phyloP scores from a whole-genome alignment of 345 rosid genomes.

The Citrus reticulata region DNA sequence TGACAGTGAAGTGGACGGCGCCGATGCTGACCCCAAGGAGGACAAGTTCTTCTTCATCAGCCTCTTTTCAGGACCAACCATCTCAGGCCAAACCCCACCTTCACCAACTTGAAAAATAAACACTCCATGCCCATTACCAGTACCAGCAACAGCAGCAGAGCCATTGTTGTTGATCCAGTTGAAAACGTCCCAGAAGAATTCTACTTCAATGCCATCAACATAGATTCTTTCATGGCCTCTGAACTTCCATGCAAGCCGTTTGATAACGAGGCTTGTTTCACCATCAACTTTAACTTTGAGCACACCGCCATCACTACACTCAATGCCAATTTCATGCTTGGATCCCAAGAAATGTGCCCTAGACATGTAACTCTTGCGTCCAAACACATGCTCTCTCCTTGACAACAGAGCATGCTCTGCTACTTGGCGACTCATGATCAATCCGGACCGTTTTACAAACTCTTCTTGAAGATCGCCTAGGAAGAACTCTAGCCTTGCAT shows the following conservation, averaged over 20 bases:
- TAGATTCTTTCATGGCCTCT: slow-evolving; percentile 50
- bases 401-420: slow-evolving; percentile 33
- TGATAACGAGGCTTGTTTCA: slow-evolving; percentile 34
- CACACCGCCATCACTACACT: slow-evolving; percentile 39
- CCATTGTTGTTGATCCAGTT: slow-evolving; percentile 35
- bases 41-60: slow-evolving; percentile 48
- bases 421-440: slow-evolving; percentile 17
- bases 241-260: slow-evolving; percentile 51
- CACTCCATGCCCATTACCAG: slow-evolving; percentile 37
- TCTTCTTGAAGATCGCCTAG: slow-evolving; percentile 44
- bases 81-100: slow-evolving; percentile 60
- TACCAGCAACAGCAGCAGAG: not conserved
- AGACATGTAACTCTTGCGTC: slow-evolving; percentile 31
- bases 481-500: slow-evolving; percentile 38
- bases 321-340: slow-evolving; percentile 42
- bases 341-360: slow-evolving; percentile 46
- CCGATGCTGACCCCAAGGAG: slow-evolving; percentile 12
- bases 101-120: slow-evolving; percentile 66
- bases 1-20: slow-evolving; percentile 17
- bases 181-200: slow-evolving; percentile 57
- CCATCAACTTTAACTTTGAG: slow-evolving; percentile 50
- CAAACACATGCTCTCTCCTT: slow-evolving; percentile 52
- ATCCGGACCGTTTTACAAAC: slow-evolving; percentile 30
- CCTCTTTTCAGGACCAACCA: slow-evolving; percentile 55
- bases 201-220: slow-evolving; percentile 40